A percentile compares a stretch with the other conserved stretches of the same genome.
phyloP scores from a whole-genome alignment of 257 asterid genomes.

The Solanum raphanifolium region DNA sequence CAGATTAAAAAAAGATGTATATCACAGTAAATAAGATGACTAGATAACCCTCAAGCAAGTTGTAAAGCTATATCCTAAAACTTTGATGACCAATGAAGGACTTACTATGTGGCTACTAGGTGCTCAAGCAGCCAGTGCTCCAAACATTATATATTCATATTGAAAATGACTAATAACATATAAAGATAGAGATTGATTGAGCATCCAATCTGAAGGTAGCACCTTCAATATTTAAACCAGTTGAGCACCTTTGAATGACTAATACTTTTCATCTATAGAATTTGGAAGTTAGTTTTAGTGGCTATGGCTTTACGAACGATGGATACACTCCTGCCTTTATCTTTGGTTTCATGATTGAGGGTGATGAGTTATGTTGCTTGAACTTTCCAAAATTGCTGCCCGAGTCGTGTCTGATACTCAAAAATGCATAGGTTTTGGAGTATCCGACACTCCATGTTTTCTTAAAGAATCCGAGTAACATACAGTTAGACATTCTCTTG shows the following conservation, averaged over 20 bases:
- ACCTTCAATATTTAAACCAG: neutral
- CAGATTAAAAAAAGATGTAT: neutral
- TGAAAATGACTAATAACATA: neutral
- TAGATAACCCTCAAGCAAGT: neutral
- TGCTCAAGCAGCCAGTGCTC: neutral
- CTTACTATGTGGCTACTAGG: neutral
- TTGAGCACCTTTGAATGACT: neutral
- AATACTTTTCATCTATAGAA: neutral
- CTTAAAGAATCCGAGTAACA: neutral
- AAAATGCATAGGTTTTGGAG: neutral
- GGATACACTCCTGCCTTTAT: neutral
- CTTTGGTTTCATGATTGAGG: neutral
- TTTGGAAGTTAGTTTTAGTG: neutral
- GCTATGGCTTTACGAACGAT: neutral
- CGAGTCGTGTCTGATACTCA: neutral
- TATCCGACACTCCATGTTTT: neutral
- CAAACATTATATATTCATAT: neutral
- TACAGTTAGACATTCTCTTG: neutral
- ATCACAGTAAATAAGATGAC: neutral
- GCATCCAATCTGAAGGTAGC: neutral
- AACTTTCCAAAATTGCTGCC: neutral
- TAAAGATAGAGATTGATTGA: neutral
- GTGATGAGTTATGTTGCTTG: neutral
- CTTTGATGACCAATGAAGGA: neutral
- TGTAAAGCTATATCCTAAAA: neutral